Conservation (phyloP, 2,329 filamentous ascomycete species). For the Leptographium galeiforme region DNA sequence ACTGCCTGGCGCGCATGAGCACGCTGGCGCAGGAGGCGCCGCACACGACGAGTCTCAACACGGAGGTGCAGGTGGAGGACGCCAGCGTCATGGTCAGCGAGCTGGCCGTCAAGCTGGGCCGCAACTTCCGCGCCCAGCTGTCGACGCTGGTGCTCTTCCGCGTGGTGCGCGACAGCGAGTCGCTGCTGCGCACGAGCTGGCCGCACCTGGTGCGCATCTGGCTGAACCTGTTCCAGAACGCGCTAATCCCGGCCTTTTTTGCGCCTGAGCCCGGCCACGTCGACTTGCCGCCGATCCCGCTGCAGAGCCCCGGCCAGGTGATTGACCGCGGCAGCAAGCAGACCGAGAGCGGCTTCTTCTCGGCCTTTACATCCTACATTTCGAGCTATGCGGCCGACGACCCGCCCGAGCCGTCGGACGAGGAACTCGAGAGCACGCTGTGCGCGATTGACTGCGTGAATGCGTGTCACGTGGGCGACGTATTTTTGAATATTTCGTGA, state of each 20-base stretch:
- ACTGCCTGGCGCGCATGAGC: conserved; percentile 80
- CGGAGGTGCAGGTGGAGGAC: conserved; percentile 83
- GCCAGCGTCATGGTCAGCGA: conserved; percentile 98
- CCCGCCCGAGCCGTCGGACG: conserved; percentile 90
- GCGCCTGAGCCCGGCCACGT: conserved; percentile 44
- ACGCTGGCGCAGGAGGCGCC: conserved; percentile 53
- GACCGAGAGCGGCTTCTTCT: conserved; percentile 76
- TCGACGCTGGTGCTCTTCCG: conserved; percentile 93
- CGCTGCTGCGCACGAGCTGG: conserved; percentile 64
- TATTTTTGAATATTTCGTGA: conserved; percentile 71
- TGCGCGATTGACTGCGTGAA: conserved; percentile 91
- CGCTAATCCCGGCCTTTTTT: conserved; percentile 73
- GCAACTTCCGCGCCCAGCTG: conserved; percentile 85
- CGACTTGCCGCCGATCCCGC: conserved; percentile 66
- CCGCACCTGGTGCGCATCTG: conserved; percentile 79
- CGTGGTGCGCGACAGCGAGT: conserved; percentile 75
- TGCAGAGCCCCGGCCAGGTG: conserved; percentile 83
- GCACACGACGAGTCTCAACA: conserved; percentile 80
- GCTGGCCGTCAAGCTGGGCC: conserved; percentile 86
- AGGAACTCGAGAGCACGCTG: conserved; percentile 90
- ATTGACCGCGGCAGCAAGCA: conserved; percentile 75
- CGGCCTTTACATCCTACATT: conserved; percentile 89
- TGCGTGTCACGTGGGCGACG: conserved; percentile 69
- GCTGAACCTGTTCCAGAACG: conserved; percentile 92
- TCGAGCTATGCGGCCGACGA: conserved; percentile 98